Evolutionary conservation across 306 rosid species (phyloP), one percentile per base, ranked within the genome.

Genomic region (barrel medic (Medicago truncatula)): DNA sequence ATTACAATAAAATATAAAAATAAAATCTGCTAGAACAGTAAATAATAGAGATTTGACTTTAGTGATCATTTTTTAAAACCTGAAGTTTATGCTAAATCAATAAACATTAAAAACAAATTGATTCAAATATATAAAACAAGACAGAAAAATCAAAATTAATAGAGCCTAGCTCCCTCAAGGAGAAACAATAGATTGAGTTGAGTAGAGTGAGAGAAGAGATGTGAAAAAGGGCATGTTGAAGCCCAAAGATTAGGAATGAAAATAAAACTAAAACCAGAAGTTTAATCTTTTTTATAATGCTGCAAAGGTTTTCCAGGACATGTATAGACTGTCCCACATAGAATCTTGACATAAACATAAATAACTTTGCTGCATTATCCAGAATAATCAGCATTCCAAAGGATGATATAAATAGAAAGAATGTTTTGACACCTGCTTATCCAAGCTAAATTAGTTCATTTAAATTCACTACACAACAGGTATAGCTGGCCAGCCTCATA

Each of bases 251-350:
- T 73, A 20, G 77, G 59, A 43, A 43, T 8, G 13, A 73, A 60
- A 73, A 60, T 16, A 73, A 73, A 73, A 59, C 69, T 73, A 34
- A 14, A 66, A 39, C 71, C 31, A 53, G 44, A 52, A 67, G 59
- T 67, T 67, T 23, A 40, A 49, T 56, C 15, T 9, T 21, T 14
- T 39, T 39, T 53, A 53, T 34, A 39, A 21, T 11, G 63, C 4
- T 15, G 18, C 41, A 18, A 40, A 9, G 14, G 1, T 57, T 20
- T 66, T 76, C 71, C 28, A 76, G 9, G 40, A 28, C 6, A 39
- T 3, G 6, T n/a, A 28, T 28, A 18, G 56, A 53, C 4, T 59
- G 28, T 38, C 57, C 43, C 17, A 6, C 57, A 76, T 15, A 69
- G 44, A 76, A 65, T 40, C 43, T 21, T 39, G 67, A 23, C 17